These are phyloP conservation scores for Xylaria nigripes DNA, from an alignment of 495 filamentous ascomycete genomes.

Conservation along the genomic window DNA sequence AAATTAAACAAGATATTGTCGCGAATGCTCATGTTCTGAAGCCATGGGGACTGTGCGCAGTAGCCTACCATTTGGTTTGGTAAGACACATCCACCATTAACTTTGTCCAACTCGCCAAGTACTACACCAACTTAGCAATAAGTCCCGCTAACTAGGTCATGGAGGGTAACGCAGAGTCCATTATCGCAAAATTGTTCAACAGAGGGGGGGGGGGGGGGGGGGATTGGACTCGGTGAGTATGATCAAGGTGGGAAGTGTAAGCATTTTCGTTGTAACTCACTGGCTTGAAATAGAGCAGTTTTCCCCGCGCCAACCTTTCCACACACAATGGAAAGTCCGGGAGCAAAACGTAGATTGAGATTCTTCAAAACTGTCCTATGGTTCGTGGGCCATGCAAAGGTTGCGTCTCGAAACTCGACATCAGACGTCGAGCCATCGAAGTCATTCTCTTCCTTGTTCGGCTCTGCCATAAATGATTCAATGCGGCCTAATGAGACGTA, in stretches of 20 bases:
- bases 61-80: constrained; percentile 69
- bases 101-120: constrained; percentile 67
- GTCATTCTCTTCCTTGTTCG: constrained; percentile 49
- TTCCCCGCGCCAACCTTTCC: constrained; percentile 78
- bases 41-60: constrained; percentile 79
- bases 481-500: constrained; percentile 68
- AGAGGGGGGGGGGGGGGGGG: too few relatives aligned
- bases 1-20: constrained; percentile 77
- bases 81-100: constrained; percentile 47
- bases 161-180: background rate
- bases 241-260: too few relatives aligned
- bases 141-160: background rate
- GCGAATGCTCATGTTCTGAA: constrained; percentile 83
- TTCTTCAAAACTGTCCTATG: constrained; percentile 51
- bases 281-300: constrained; percentile 66
- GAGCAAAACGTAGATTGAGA: constrained; percentile 51
- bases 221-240: background rate
- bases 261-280: background rate
- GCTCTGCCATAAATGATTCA: constrained; percentile 75
- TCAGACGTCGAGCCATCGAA: constrained; percentile 17
- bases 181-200: background rate
- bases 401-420: constrained; percentile 52
- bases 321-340: constrained; percentile 54
- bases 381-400: constrained; percentile 70
- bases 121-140: constrained; percentile 22